A percentile compares a stretch with the other conserved stretches of the same genome.
Evolutionary conservation across 2,329 filamentous ascomycete species (phyloP).

Genomic region (Pseudogymnoascus sp.): DNA sequence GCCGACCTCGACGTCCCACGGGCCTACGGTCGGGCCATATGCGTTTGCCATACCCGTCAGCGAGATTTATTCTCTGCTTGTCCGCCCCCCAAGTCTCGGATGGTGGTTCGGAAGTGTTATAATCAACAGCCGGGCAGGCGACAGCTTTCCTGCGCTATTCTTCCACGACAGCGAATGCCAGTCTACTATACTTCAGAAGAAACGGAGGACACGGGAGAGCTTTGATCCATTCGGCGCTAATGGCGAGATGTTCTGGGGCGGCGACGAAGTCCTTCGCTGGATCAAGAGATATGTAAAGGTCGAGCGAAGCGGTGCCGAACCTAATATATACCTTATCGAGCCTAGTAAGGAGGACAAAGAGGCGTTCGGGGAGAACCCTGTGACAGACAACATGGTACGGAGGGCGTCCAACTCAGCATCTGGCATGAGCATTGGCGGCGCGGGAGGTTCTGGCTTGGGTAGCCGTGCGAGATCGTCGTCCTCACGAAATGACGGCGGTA

Average conservation of each 20-base stretch:
- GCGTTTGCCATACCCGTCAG: conserved; percentile 86
- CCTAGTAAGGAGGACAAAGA: conserved; percentile 76
- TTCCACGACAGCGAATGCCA: conserved; percentile 97
- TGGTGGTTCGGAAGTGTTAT: conserved; percentile 98
- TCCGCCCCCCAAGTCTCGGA: conserved; percentile 84
- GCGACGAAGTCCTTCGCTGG: conserved; percentile 91
- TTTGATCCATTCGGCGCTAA: conserved; percentile 86
- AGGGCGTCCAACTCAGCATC: conserved; percentile 29
- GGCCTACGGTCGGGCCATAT: conserved; percentile 65
- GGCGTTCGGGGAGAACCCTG: conserved; percentile 51
- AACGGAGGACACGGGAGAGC: conserved; percentile 69
- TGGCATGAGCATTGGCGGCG: conserved; percentile 26
- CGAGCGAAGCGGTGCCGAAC: conserved; percentile 77
- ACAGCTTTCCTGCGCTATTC: conserved; percentile 91
- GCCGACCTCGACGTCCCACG: conserved; percentile 72
- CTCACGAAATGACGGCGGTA: conserved; percentile 54
- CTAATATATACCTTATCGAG: conserved; percentile 85
- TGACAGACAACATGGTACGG: conserved; percentile 35
- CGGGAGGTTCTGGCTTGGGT: conserved; percentile 31
- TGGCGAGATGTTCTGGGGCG: conserved; percentile 93
- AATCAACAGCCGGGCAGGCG: conserved; percentile 82
- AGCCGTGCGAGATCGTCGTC: conserved; percentile 17
- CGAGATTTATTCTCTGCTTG: conserved; percentile 81
- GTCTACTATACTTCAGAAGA: conserved; percentile 89
- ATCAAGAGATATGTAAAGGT: conserved; percentile 74